These are phyloP conservation scores for Dissophora ornata DNA, from an alignment of 192 early-diverging fungal species.

Conservation along the genomic window DNA sequence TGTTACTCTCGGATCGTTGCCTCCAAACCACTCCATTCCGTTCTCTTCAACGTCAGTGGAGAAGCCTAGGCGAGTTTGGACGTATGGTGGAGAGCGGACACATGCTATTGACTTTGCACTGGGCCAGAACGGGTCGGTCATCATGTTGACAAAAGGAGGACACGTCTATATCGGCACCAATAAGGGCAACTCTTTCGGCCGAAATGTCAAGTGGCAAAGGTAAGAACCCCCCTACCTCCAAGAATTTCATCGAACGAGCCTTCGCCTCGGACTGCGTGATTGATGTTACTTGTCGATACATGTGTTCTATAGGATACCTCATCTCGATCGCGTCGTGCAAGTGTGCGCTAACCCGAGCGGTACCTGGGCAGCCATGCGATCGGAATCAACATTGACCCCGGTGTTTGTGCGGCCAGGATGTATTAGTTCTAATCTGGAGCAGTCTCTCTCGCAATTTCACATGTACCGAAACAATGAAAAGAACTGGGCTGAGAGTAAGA, in stretches of 20 bases:
- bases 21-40: constrained; percentile 25
- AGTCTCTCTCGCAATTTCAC: constrained; percentile 51
- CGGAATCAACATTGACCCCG: constrained; percentile 57
- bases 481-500: constrained; percentile 10
- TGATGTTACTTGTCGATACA: too few relatives aligned
- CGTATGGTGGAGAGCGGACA: constrained; percentile 58
- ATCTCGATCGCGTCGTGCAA: constrained; percentile 67
- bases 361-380: constrained; percentile 71
- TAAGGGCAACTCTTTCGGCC: constrained; percentile 27
- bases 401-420: constrained; percentile 23
- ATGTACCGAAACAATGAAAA: constrained; percentile 45
- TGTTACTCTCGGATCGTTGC: constrained; percentile 44
- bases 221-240: too few relatives aligned
- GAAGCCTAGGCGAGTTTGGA: constrained; percentile 70
- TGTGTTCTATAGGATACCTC: constrained; percentile 52
- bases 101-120: constrained; percentile 69
- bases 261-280: background rate
- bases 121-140: constrained; percentile 73
- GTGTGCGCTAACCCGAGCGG: constrained; percentile 72
- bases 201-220: constrained; percentile 52
- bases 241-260: too few relatives aligned
- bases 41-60: constrained; percentile 10
- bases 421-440: constrained; percentile 53
- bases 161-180: constrained; percentile 72
- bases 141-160: constrained; percentile 73